Base-by-base conservation (phyloP, 2,329 filamentous ascomycete species). In the Aspergillus persii region DNA sequence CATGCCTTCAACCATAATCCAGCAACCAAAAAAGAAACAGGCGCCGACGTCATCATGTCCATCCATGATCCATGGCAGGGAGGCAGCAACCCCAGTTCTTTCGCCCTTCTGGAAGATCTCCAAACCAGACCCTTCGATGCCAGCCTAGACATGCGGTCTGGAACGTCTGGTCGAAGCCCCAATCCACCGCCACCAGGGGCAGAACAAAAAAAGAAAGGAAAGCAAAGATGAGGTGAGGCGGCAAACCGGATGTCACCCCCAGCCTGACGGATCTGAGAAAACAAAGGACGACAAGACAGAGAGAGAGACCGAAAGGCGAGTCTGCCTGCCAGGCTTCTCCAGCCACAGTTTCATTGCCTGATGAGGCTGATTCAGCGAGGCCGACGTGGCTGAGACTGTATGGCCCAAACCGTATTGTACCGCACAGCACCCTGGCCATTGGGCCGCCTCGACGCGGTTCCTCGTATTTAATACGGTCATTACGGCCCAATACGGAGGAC, bases 201-300 rank as follows among this genome's bases (percentile, higher is more conserved):
- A 60, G 60, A 53, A 51, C 23, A 51, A 58, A 53, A 60, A 49
- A 31, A 56, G 54, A 47, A 36, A 39, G 49, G 52, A 56, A 31
- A 15, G 50, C 18, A 29, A 53, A 31, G 27, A 56, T 52, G 62
- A 66, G 61, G 63, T 58, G 61, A 66, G 65, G 62, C 65, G 58
- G 58, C 62, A 62, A 67, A 66, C 63, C 58, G 53, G 65, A 61
- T 56, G 56, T 31, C 33, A 36, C 15, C 8, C 56, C 23, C 33
- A 46, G 27, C 36, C 33, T 53, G 36, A 41, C 33, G 5, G 18
- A 23, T 23, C 18, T 23, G 18, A 23, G 18, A 23, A 23, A 23
- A 23, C 8, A 36, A 9, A 36, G 33, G 33, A 8, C 9, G 12
- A 36, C 33, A 36, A 11, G 33, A 11, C 8, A 1, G 33, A 11